Evolutionary conservation across 2,329 filamentous ascomycete species (phyloP).

Genomic region (Phaeosphaeria sp.): DNA sequence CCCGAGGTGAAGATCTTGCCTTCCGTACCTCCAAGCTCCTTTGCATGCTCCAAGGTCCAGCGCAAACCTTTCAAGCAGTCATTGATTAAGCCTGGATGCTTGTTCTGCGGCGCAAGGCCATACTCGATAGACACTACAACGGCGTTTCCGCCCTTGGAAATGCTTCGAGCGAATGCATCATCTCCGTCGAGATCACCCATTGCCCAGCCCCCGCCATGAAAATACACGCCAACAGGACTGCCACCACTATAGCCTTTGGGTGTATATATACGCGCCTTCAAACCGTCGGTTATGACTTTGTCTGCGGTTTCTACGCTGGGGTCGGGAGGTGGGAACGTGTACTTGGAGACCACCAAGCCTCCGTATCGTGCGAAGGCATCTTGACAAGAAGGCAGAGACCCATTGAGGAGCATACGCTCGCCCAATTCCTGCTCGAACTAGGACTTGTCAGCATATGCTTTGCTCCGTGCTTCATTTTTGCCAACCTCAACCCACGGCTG

Average conservation of each 20-base stretch:
- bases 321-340: slow-evolving; percentile 41
- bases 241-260: slow-evolving; percentile 36
- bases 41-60: slow-evolving; percentile 39
- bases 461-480: slow-evolving; percentile 1
- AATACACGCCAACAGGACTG: slow-evolving; percentile 45
- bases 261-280: slow-evolving; percentile 46
- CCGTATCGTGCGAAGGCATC: slow-evolving; percentile 28
- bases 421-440: slow-evolving; percentile 44
- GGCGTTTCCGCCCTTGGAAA: slow-evolving; percentile 31
- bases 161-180: slow-evolving; percentile 34
- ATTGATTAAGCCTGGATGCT: slow-evolving; percentile 42
- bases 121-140: slow-evolving; percentile 48
- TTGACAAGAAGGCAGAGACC: slow-evolving; percentile 25
- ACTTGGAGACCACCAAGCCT: slow-evolving; percentile 27
- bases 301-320: slow-evolving; percentile 41
- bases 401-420: slow-evolving; percentile 32
- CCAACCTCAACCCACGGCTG: slow-evolving; percentile 37
- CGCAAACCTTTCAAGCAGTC: slow-evolving; percentile 44
- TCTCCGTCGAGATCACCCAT: slow-evolving; percentile 46
- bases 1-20: slow-evolving; percentile 47
- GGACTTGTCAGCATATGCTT: slow-evolving; percentile 18
- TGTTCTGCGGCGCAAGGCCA: slow-evolving; percentile 43
- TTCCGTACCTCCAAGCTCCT: slow-evolving; percentile 28
- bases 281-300: slow-evolving; percentile 26
- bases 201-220: slow-evolving; percentile 48